phyloP scores from a whole-genome alignment of 2,329 filamentous ascomycete genomes.

The Fusarium sp. region DNA sequence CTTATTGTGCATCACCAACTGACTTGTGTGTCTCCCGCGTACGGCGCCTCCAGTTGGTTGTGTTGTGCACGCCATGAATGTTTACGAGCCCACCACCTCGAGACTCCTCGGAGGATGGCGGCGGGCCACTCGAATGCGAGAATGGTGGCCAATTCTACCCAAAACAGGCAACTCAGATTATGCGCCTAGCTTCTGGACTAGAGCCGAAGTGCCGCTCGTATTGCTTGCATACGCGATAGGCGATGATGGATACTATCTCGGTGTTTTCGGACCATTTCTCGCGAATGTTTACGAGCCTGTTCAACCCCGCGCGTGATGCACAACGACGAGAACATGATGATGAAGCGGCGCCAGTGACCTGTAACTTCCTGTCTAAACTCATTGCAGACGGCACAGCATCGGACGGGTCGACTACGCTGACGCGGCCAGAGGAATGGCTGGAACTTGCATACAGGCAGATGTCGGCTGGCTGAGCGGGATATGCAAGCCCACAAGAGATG shows the following conservation, averaged over 20 bases:
- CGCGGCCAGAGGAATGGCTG: slow-evolving; percentile 26
- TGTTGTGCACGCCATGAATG: slow-evolving; percentile 15
- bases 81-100: slow-evolving; percentile 36
- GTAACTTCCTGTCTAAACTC: slow-evolving; percentile 5
- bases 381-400: slow-evolving; percentile 15
- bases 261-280: background rate
- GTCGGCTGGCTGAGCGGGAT: background rate
- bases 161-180: slow-evolving; percentile 31
- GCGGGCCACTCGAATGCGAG: slow-evolving; percentile 33
- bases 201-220: slow-evolving; percentile 31
- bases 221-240: slow-evolving; percentile 30
- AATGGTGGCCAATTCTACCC: slow-evolving; percentile 32
- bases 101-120: slow-evolving; percentile 18
- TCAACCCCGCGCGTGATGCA: slow-evolving; percentile 29
- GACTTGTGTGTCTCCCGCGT: slow-evolving; percentile 18
- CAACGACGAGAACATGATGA: slow-evolving; percentile 37
- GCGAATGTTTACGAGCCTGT: slow-evolving; percentile 5
- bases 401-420: slow-evolving; percentile 22
- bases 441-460: slow-evolving; percentile 2
- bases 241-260: background rate
- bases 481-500: background rate
- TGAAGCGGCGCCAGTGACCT: slow-evolving; percentile 10
- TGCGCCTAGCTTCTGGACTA: slow-evolving; percentile 21
- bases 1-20: slow-evolving; percentile 24
- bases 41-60: slow-evolving; percentile 36